Conservation (phyloP, 768 basidiomycete genomes). For the Tylopilus subfusipes region DNA sequence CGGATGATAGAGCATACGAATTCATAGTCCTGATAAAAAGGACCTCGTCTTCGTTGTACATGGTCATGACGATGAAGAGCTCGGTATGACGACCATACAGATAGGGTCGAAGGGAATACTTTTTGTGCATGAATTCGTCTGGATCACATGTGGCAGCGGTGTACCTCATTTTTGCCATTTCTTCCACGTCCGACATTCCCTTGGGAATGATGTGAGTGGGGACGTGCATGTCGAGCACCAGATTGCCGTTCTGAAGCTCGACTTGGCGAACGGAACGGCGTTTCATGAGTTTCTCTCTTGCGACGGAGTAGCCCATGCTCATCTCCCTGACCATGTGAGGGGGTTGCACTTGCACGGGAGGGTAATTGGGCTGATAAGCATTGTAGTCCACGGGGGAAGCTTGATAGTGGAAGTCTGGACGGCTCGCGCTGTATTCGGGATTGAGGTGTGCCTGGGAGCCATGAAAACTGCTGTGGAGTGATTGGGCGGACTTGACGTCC, state of each 20-base stretch:
- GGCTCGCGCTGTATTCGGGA: constrained; percentile 56
- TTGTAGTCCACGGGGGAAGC: constrained; percentile 48
- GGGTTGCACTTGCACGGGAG: constrained; percentile 48
- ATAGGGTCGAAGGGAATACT: constrained; percentile 77
- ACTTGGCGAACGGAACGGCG: constrained; percentile 76
- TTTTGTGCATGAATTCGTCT: constrained; percentile 76
- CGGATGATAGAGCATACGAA: constrained; percentile 46
- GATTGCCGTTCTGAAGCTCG: constrained; percentile 75
- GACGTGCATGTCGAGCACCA: constrained; percentile 80
- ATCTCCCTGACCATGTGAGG: constrained; percentile 47
- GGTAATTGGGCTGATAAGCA: constrained; percentile 48
- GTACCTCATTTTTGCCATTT: constrained; percentile 82
- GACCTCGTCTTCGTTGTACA: constrained; percentile 91
- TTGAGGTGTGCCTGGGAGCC: constrained; percentile 75
- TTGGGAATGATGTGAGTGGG: constrained; percentile 77
- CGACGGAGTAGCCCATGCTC: constrained; percentile 60
- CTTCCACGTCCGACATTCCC: constrained; percentile 58
- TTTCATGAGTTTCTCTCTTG: constrained; percentile 79
- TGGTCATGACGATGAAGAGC: constrained; percentile 94
- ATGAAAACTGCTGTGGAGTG: constrained; percentile 54
- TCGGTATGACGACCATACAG: constrained; percentile 80
- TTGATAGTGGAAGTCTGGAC: constrained; percentile 35
- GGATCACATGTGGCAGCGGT: constrained; percentile 89
- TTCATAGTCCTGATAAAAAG: constrained; percentile 82
- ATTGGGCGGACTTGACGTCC: constrained; percentile 54